Evolutionary conservation across 768 basidiomycete species (phyloP).

Genomic region (Leccinum incarnatum): DNA sequence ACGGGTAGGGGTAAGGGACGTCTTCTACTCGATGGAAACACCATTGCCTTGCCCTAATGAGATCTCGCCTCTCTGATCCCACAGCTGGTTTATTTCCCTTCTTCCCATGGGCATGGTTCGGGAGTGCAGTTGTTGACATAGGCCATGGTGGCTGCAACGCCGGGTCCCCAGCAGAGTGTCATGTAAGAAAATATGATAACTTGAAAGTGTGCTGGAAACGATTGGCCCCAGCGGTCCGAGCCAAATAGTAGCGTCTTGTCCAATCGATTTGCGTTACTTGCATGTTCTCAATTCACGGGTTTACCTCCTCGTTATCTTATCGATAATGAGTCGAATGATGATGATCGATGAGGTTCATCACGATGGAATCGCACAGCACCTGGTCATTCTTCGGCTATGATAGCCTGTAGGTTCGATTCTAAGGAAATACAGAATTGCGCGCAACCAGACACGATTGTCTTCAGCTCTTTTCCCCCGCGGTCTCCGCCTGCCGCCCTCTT

Average conservation of each 20-base stretch:
- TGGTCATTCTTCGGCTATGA: neutral
- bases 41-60: too few species aligned
- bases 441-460: neutral
- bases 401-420: neutral
- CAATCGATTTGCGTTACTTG: too few species aligned
- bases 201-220: too few species aligned
- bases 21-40: neutral
- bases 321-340: neutral
- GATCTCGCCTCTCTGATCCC: too few species aligned
- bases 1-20: too few species aligned
- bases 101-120: too few species aligned
- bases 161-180: neutral
- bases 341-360: neutral
- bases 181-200: too few species aligned
- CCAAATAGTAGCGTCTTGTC: neutral
- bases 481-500: slow-evolving; percentile 48
- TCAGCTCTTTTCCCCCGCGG: slow-evolving; percentile 17
- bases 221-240: neutral
- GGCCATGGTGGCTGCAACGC: slow-evolving; percentile 9
- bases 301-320: neutral
- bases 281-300: neutral
- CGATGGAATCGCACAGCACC: neutral
- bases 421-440: neutral
- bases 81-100: too few species aligned
- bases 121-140: slow-evolving; percentile 21